These are phyloP conservation scores for Hirschfeldia incana DNA, from an alignment of 345 rosid species.

Conservation along the genomic window DNA sequence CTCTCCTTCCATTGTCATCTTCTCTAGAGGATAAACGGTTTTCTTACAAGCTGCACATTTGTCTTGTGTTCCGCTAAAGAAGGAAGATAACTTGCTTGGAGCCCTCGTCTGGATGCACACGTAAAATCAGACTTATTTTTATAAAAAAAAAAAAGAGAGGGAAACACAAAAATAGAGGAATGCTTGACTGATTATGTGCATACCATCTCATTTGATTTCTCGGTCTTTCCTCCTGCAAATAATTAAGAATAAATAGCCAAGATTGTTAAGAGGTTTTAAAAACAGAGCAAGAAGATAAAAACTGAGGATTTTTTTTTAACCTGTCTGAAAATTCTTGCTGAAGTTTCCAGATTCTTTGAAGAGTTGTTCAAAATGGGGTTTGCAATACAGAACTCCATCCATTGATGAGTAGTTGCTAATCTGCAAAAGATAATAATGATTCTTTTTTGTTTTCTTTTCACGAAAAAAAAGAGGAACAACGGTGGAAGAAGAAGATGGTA, in stretches of 20 bases:
- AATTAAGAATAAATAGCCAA: not conserved
- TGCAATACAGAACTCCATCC: slow-evolving; percentile 97
- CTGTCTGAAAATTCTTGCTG: slow-evolving; percentile 85
- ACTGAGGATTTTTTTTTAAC: slow-evolving; percentile 29
- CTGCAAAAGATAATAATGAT: too few species aligned
- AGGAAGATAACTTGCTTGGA: slow-evolving; percentile 74
- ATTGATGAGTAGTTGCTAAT: slow-evolving; percentile 55
- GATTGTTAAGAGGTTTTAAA: not conserved
- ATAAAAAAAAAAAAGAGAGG: not conserved
- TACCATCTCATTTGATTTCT: slow-evolving; percentile 60
- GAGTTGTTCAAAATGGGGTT: slow-evolving; percentile 89
- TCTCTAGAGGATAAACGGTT: slow-evolving; percentile 85
- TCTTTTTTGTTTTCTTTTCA: too few species aligned
- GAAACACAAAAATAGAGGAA: not conserved
- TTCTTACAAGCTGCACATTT: slow-evolving; percentile 84
- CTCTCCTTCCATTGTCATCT: slow-evolving; percentile 87
- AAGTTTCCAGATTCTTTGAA: slow-evolving; percentile 97
- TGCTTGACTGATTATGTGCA: not conserved
- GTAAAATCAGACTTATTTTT: not conserved
- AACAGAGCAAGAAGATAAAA: not conserved
- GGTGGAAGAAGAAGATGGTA: too few species aligned
- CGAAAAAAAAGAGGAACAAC: too few species aligned
- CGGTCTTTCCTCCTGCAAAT: slow-evolving; percentile 46
- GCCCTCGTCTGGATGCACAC: slow-evolving; percentile 49
- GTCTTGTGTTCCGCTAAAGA: slow-evolving; percentile 93